These are phyloP conservation scores for Trichoderma oligosporum DNA, from an alignment of 2,329 filamentous ascomycete species.

Conservation along the genomic window DNA sequence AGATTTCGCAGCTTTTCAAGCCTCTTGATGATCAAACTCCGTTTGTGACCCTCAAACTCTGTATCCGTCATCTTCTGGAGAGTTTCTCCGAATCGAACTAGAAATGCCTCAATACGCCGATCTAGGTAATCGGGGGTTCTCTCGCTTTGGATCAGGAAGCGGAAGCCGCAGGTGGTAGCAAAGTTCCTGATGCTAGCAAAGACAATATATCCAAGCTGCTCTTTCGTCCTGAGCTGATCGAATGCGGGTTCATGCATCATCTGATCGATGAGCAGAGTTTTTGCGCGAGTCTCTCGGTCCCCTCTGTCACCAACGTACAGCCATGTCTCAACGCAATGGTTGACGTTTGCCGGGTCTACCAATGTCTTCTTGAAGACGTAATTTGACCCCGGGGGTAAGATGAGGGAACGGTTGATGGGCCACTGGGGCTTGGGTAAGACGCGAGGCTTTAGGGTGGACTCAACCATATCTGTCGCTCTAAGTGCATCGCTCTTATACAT, in stretches of 20 bases:
- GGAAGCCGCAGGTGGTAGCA: constrained; percentile 76
- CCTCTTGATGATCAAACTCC: constrained; percentile 79
- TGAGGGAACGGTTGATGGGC: constrained; percentile 70
- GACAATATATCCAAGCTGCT: constrained; percentile 95
- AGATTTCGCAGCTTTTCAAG: constrained; percentile 92
- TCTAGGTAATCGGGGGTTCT: constrained; percentile 80
- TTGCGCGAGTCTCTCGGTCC: constrained; percentile 68
- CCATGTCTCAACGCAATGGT: constrained; percentile 78
- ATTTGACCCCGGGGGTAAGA: constrained; percentile 76
- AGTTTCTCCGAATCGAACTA: constrained; percentile 61
- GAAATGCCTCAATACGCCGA: constrained; percentile 79
- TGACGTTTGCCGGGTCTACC: constrained; percentile 84
- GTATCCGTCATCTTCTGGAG: constrained; percentile 73
- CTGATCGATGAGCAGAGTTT: constrained; percentile 77
- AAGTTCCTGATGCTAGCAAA: constrained; percentile 73
- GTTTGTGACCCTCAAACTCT: constrained; percentile 88
- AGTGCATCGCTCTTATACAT: constrained; percentile 90
- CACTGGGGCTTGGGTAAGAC: constrained; percentile 73
- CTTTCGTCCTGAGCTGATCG: constrained; percentile 91
- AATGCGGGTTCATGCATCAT: constrained; percentile 92
- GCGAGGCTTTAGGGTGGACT: constrained; percentile 71
- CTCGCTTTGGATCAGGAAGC: constrained; percentile 92
- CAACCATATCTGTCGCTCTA: constrained; percentile 77
- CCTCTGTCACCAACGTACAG: constrained; percentile 66
- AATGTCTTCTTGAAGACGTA: constrained; percentile 77